Percentiles rank a stretch among this genome's conserved stretches.
These are phyloP conservation scores for Immersiporthe knoxdaviesiana DNA, from an alignment of 2,329 filamentous ascomycete species.

Conservation along the genomic window DNA sequence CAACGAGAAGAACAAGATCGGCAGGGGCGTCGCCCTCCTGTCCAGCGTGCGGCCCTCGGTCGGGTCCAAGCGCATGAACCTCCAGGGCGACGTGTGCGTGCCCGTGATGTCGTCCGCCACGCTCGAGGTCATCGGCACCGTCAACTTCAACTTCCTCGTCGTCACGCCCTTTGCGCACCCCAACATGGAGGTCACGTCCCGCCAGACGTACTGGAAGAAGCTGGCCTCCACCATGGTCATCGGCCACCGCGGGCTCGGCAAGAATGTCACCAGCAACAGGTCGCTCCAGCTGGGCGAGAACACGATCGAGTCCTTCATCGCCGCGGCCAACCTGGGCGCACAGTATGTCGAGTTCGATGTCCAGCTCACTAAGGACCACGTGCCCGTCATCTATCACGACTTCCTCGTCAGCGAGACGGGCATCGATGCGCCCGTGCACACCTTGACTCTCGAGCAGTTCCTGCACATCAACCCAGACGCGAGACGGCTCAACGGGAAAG, in stretches of 20 bases:
- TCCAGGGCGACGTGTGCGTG: slow-evolving; percentile 90
- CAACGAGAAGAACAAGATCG: slow-evolving; percentile 84
- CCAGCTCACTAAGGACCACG: slow-evolving; percentile 97
- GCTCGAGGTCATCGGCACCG: slow-evolving; percentile 87
- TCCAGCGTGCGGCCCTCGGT: slow-evolving; percentile 83
- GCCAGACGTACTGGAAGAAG: slow-evolving; percentile 97
- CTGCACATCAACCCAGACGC: slow-evolving; percentile 75
- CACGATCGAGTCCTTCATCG: slow-evolving; percentile 93
- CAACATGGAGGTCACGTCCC: slow-evolving; percentile 87
- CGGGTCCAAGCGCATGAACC: slow-evolving; percentile 83
- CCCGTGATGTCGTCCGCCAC: slow-evolving; percentile 79
- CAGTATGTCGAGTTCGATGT: slow-evolving; percentile 82
- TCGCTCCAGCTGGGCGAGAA: slow-evolving; percentile 96
- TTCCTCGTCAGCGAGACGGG: slow-evolving; percentile 98
- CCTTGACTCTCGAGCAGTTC: slow-evolving; percentile 92
- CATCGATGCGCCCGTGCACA: slow-evolving; percentile 95
- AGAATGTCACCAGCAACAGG: slow-evolving; percentile 81
- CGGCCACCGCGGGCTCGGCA: slow-evolving; percentile 77
- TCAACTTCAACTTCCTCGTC: slow-evolving; percentile 96
- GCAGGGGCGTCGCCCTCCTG: slow-evolving; percentile 84
- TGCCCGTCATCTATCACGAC: slow-evolving; percentile 98
- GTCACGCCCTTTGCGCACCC: slow-evolving; percentile 94
- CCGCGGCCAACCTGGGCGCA: slow-evolving; percentile 88
- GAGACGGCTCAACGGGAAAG: slow-evolving; percentile 51
- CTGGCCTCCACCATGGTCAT: slow-evolving; percentile 84